Percentiles rank a stretch among this genome's conserved stretches.
Conservation (phyloP, 768 basidiomycete genomes). For the Hypholoma fasciculare region DNA sequence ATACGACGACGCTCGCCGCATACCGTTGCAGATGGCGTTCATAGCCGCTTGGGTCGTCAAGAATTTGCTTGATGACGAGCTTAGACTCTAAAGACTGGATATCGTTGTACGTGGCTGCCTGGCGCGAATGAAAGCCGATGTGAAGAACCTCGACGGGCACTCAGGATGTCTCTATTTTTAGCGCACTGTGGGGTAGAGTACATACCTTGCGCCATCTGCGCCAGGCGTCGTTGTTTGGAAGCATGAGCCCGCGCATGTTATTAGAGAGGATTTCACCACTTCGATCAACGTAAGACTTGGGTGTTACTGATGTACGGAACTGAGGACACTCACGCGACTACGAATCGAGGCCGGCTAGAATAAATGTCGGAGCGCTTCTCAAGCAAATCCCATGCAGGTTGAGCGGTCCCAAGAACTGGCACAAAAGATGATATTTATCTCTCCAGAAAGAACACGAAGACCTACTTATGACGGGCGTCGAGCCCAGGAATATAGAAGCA, state of each 20-base stretch:
- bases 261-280: conserved; percentile 48
- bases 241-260: conserved; percentile 45
- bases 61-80: conserved; percentile 39
- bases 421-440: not conserved
- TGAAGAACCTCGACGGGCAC: conserved; percentile 37
- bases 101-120: conserved; percentile 41
- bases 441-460: not conserved
- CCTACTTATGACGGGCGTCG: conserved; percentile 42
- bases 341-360: conserved; percentile 47
- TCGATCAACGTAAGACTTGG: not conserved
- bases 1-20: conserved; percentile 44
- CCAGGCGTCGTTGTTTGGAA: conserved; percentile 44
- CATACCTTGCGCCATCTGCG: conserved; percentile 46
- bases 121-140: conserved; percentile 39
- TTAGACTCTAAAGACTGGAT: conserved; percentile 51
- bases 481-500: conserved; percentile 40
- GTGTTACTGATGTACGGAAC: not conserved
- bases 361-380: conserved; percentile 52
- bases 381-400: conserved; percentile 30
- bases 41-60: conserved; percentile 36
- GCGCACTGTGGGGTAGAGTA: not conserved
- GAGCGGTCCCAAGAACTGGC: conserved; percentile 43
- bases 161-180: not conserved
- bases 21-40: conserved; percentile 45
- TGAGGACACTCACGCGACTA: conserved; percentile 35